Conservation (phyloP, 257 asterid genomes). For the Capsicum chinense region DNA sequence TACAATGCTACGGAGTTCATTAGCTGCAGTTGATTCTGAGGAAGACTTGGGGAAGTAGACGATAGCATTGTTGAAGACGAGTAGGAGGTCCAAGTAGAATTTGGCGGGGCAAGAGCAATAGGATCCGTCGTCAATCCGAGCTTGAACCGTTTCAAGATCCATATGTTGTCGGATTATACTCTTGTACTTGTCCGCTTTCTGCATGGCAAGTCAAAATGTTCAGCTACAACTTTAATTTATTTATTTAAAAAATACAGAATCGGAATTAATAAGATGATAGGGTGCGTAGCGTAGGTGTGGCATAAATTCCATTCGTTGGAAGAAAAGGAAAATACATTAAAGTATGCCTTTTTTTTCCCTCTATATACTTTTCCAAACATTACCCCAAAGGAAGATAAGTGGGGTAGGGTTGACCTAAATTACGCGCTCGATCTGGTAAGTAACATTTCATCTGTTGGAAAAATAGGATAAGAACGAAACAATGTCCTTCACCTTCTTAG, state of each 20-base stretch:
- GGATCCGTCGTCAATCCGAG: constrained; percentile 47
- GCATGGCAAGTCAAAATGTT: constrained; percentile 4
- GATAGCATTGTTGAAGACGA: constrained; percentile 49
- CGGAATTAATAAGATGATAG: constrained; percentile 12
- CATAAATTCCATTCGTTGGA: constrained; percentile 1
- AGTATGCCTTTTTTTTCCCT: not conserved
- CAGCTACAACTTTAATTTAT: not conserved
- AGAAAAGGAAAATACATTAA: not conserved
- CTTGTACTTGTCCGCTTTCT: constrained; percentile 39
- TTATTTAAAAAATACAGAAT: not conserved
- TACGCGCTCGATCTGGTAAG: not conserved
- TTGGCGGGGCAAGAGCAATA: constrained; percentile 38
- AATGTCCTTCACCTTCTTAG: not conserved
- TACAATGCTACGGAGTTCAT: constrained; percentile 43
- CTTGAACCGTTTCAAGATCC: constrained; percentile 49
- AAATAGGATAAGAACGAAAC: not conserved
- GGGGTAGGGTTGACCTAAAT: not conserved
- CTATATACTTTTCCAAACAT: not conserved
- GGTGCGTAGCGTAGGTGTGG: not conserved
- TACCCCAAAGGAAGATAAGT: not conserved
- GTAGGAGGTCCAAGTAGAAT: constrained; percentile 48
- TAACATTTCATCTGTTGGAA: not conserved
- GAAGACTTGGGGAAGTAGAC: constrained; percentile 53
- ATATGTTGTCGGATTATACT: constrained; percentile 44
- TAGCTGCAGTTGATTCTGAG: constrained; percentile 41